A percentile compares a stretch with the other conserved stretches of the same genome.
Conservation (phyloP, 495 filamentous ascomycete genomes). For the Penicillium arizonense region DNA sequence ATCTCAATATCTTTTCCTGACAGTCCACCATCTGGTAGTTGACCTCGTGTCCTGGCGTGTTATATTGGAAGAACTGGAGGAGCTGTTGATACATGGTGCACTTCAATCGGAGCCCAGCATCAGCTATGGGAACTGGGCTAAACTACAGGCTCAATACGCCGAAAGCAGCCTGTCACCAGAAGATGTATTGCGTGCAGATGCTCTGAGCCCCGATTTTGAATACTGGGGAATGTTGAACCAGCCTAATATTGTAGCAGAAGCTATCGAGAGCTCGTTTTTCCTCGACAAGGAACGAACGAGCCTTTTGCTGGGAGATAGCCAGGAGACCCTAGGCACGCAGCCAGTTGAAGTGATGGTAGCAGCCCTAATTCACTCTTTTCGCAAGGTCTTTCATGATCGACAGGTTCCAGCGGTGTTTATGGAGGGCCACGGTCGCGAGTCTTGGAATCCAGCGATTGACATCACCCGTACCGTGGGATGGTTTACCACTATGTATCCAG, state of each 20-base stretch:
- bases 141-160: not conserved
- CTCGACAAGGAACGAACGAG: slow-evolving; percentile 10
- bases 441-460: slow-evolving; percentile 26
- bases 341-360: slow-evolving; percentile 39
- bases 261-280: not conserved
- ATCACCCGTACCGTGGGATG: slow-evolving; percentile 41
- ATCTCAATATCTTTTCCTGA: no score
- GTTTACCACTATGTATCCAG: slow-evolving; percentile 46
- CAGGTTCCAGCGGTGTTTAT: slow-evolving; percentile 32
- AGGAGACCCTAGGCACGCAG: slow-evolving; percentile 29
- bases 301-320: slow-evolving; percentile 41
- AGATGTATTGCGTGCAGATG: not conserved
- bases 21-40: no score
- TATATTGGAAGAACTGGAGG: no score
- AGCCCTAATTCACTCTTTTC: slow-evolving; percentile 44
- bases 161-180: not conserved
- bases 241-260: slow-evolving; percentile 9
- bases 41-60: no score
- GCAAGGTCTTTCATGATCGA: slow-evolving; percentile 45
- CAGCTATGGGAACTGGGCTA: slow-evolving; percentile 12
- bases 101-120: no score
- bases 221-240: not conserved
- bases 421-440: slow-evolving; percentile 35
- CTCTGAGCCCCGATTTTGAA: not conserved
- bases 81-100: no score